phyloP scores from a whole-genome alignment of 257 asterid genomes.

The Linaria vulgaris region DNA sequence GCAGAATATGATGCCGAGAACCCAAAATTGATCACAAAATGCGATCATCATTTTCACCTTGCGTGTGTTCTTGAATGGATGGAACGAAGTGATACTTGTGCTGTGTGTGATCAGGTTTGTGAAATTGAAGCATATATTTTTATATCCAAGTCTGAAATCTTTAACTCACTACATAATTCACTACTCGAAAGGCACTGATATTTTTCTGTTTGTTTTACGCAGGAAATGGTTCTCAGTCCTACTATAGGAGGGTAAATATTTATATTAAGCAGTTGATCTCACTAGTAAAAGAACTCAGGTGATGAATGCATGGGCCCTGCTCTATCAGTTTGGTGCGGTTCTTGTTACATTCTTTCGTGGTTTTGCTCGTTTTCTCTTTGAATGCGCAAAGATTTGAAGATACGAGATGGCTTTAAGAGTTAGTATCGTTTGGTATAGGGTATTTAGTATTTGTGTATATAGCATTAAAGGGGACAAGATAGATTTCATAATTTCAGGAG shows the following conservation, averaged over 20 bases:
- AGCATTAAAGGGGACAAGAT: conserved; percentile 8
- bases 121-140: neutral
- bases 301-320: conserved; percentile 12
- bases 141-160: too few relatives aligned
- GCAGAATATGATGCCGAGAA: conserved; percentile 87
- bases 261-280: conserved; percentile 21
- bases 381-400: too few relatives aligned
- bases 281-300: conserved; percentile 11
- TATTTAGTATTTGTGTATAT: conserved; percentile 1
- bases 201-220: conserved; percentile 31
- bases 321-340: conserved; percentile 20
- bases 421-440: conserved; percentile 13
- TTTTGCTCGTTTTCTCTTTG: conserved; percentile 31
- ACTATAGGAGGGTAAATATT: conserved; percentile 40
- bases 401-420: conserved; percentile 14
- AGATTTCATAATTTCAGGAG: conserved; percentile 25
- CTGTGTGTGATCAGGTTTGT: conserved; percentile 87
- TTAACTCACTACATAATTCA: neutral
- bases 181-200: conserved; percentile 16
- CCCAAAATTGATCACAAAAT: conserved; percentile 82
- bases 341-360: conserved; percentile 23
- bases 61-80: conserved; percentile 95
- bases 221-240: conserved; percentile 75
- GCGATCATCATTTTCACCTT: conserved; percentile 91
- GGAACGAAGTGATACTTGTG: conserved; percentile 94